Evolutionary conservation across 1,284 basidiomycete species (phyloP), one percentile per base, ranked within the genome.

Genomic region (Pseudozyma sp.): DNA sequence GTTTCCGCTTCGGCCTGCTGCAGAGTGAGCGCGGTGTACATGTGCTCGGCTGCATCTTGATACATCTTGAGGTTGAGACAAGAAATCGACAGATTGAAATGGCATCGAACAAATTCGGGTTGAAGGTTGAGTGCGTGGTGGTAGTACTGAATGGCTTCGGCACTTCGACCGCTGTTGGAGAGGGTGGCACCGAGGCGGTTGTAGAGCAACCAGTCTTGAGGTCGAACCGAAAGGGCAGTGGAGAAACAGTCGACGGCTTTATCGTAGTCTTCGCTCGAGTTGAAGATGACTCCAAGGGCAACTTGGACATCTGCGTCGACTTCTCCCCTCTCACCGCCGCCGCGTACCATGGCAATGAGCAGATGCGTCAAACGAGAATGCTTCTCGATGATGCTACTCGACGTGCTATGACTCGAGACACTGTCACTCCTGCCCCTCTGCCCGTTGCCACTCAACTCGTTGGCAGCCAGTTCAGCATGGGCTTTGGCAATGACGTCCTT

Each of bases 111-210:
- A 85, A 98, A 99, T 40, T 90, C 90, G 5, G 96, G 95, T 81
- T 97, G 94, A 59, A 97, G 87, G 71, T 93, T 91, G 42, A 99
- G 88, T 2, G 96, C 97, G 53, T 90, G 90, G 82, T 92, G 90
- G 86, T 99, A 99, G 86, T 94, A 97, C 73, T 92, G 87, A 16
- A 97, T 88, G 10, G 97, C 95, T 70, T 94, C 91, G 45, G 90
- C 90, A 18, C 93, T 90, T 53, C 89, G 88, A 0, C 96, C 95
- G 14, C 79, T 83, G 68, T 99, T 99, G 50, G 95, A 95, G 83
- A 97, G 90, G 1, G 95, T 98, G 16, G 96, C 96, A 14, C 96
- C 96, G 31, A 98, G 92, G 25, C 96, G 90, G 85, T 99, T 99
- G 86, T 95, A 97, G 70, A 99, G 86, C 51, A 96, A 87, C 92